Evolutionary conservation across 2,329 filamentous ascomycete species (phyloP).

Genomic region (Myotisia sp.): DNA sequence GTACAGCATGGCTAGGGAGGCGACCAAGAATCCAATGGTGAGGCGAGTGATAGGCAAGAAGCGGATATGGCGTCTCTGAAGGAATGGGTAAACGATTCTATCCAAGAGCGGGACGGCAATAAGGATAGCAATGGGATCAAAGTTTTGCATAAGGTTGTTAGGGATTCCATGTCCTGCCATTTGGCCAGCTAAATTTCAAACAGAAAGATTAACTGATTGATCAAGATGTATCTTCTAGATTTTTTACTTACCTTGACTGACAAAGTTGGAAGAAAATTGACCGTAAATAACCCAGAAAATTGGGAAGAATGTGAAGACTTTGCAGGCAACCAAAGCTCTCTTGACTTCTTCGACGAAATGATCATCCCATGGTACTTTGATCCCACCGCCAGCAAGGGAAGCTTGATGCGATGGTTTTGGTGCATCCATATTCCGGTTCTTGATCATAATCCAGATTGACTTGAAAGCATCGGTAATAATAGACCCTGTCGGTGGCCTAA

Average conservation of each 20-base stretch:
- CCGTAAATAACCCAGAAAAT: slow-evolving; percentile 55
- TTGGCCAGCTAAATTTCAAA: slow-evolving; percentile 29
- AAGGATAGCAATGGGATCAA: slow-evolving; percentile 61
- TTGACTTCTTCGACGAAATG: slow-evolving; percentile 58
- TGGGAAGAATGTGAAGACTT: slow-evolving; percentile 56
- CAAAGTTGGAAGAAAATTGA: slow-evolving; percentile 53
- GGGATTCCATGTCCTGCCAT: slow-evolving; percentile 55
- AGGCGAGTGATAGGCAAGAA: slow-evolving; percentile 68
- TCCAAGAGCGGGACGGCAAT: slow-evolving; percentile 61
- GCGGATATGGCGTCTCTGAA: slow-evolving; percentile 47
- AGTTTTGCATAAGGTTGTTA: slow-evolving; percentile 62
- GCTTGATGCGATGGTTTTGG: slow-evolving; percentile 52
- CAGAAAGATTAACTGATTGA: slow-evolving; percentile 14
- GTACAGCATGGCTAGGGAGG: slow-evolving; percentile 46
- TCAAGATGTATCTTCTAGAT: slow-evolving; percentile 14
- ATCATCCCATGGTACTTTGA: slow-evolving; percentile 46
- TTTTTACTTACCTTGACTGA: slow-evolving; percentile 40
- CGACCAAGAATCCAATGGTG: slow-evolving; percentile 52
- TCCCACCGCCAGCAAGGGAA: slow-evolving; percentile 31
- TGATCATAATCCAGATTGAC: slow-evolving; percentile 41
- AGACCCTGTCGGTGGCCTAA: slow-evolving; percentile 43
- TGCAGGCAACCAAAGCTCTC: slow-evolving; percentile 50
- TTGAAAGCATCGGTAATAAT: slow-evolving; percentile 53
- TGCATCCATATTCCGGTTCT: slow-evolving; percentile 42
- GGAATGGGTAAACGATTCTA: slow-evolving; percentile 49